Base-by-base conservation (phyloP, 176 grass and related monocot species). In the Rhynchospora pubera region DNA sequence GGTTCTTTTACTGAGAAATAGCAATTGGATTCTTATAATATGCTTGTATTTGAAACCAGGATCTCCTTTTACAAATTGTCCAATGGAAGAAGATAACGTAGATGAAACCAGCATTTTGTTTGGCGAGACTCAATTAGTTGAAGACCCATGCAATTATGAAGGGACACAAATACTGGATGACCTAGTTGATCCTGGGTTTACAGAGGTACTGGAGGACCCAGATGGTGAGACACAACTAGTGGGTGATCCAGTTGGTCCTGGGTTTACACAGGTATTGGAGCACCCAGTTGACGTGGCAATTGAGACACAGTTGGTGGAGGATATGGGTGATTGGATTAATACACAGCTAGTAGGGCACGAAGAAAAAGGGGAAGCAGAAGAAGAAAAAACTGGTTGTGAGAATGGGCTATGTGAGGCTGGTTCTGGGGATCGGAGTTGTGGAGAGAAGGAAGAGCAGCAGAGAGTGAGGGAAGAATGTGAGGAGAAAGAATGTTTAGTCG, bases 61-160 rank as follows among this genome's bases (percentile, higher is more conserved):
- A 82, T 65, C 22, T 5, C 5, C 32, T 1, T 56, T 45, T 65
- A 18, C 6, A 1, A 82, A 66, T 22, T 82, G 15, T 82, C 61
- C 61, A 10, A 82, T 82, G 79, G 53, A 67, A 21, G 53, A 67
- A 65, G 42, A 82, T 47, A 67, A 46, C 52, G 24, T 51, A 47
- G 59, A 18, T 50, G 61, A 32, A 65, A 45, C 47, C 2, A 45
- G 44, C 23, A 66, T 26, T 19, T 67, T 51, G 30, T 82, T 52
- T 23, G 79, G 61, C 1, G 61, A 82, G 61, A 82, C 61, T 66
- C 61, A 82, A 82, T 44, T 65, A 51, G 44, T 82, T 51, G 79
- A 67, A 62, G 61, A 82, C 48, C 39, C 15, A 10, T 56, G 26
- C 5, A 22, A 32, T 55, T 56, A 56, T 4, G 43, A 82, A 47